These are phyloP conservation scores for Penstemon davidsonii DNA, from an alignment of 257 asterid species.

Conservation along the genomic window DNA sequence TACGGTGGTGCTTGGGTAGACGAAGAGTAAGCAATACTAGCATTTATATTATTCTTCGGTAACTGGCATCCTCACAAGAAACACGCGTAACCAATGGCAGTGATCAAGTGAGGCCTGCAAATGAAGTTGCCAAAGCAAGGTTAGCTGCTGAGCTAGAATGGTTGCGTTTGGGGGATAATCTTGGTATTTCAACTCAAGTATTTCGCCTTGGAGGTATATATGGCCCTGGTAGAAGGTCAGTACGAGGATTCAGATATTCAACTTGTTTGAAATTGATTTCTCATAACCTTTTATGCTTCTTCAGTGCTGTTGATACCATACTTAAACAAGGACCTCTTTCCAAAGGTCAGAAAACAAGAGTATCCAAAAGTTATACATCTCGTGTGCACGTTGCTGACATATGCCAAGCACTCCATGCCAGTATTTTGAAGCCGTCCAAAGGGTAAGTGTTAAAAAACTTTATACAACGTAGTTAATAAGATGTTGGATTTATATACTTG, in stretches of 20 bases:
- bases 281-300: not conserved
- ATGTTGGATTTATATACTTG: not conserved
- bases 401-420: slow-evolving; percentile 80
- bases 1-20: slow-evolving; percentile 83
- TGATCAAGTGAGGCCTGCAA: slow-evolving; percentile 49
- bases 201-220: slow-evolving; percentile 95
- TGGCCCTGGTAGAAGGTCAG: slow-evolving; percentile 95
- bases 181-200: slow-evolving; percentile 56
- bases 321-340: slow-evolving; percentile 64
- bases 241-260: not conserved
- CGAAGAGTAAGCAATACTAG: slow-evolving; percentile 64
- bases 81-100: slow-evolving; percentile 40
- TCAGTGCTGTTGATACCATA: slow-evolving; percentile 88
- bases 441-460: slow-evolving; percentile 39
- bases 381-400: slow-evolving; percentile 88
- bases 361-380: slow-evolving; percentile 59
- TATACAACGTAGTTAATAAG: not conserved
- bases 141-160: slow-evolving; percentile 81
- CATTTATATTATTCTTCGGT: slow-evolving; percentile 17
- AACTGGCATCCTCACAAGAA: slow-evolving; percentile 32
- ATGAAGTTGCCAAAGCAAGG: slow-evolving; percentile 55
- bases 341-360: slow-evolving; percentile 55
- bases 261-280: not conserved
- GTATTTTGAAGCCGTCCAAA: slow-evolving; percentile 54
- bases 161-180: slow-evolving; percentile 59